Base-by-base conservation (phyloP, 108 stramenopile species). In the Mediolabrus comicus region DNA sequence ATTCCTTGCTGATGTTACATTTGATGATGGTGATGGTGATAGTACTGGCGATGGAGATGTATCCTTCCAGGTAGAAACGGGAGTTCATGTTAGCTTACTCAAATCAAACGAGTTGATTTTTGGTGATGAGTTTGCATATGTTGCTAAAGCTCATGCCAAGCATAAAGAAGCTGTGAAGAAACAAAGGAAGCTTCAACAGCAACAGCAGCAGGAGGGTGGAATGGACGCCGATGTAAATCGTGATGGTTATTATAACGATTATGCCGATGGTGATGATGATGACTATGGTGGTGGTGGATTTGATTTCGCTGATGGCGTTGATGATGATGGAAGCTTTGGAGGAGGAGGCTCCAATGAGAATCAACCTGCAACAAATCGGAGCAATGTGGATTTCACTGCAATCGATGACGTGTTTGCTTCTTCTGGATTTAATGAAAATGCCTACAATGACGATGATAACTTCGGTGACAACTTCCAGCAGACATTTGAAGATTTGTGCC, bases 401-500 rank as follows among this genome's bases (percentile, higher is more conserved):
- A 74, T 89, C 30, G 65, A 73, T 10, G 78, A 81, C 11, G 82
- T 82, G 14, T 89, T 76, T 53, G 67, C 74, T 26, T 62, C 53
- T 17, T 75, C 56, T 10, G 67, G 70, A 17, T 52, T 65, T 9
- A 55, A 77, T 58, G 61, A 75, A 51, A 46, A 80, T 35, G 77
- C 72, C 25, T 55, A 60, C 34, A 71, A 86, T 65, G 80, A 85
- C 38, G 79, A 82, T 56, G 61, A 75, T 36, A 72, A 82, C 58
- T 51, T 43, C 49, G 54, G 59, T 24, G 62, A 81, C 53, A 69
- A 79, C 22, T 71, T 63, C n/a, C 72, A 71, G 24, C 68, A 84
- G 71, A 90, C 87, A 22, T 99, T 96, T 82, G 97, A 98, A 80
- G 92, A 94, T 53, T 82, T 99, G 28, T 97, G 96, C 54, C 87